Conservation (phyloP, 768 basidiomycete species). For the Tylopilus felleus region DNA sequence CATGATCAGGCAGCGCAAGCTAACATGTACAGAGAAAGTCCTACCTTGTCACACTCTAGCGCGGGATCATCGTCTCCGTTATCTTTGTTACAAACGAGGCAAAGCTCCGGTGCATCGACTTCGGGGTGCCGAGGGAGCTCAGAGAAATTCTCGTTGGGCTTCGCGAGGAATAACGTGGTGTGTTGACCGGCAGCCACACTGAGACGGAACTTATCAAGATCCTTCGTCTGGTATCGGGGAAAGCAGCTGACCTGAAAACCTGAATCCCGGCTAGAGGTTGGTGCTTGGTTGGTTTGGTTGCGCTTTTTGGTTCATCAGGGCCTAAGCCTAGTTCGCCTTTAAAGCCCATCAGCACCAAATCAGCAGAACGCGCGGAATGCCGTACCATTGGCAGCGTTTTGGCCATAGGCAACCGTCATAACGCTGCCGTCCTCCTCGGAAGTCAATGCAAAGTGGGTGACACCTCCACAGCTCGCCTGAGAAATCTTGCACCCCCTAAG, state of each 20-base stretch:
- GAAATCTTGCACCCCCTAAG: conserved; percentile 75
- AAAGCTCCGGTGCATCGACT: conserved; percentile 61
- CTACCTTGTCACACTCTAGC: conserved; percentile 89
- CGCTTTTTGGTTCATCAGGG: conserved; percentile 76
- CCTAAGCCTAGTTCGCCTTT: conserved; percentile 80
- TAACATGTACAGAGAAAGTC: not conserved
- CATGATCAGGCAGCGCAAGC: conserved; percentile 1
- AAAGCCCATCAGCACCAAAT: not conserved
- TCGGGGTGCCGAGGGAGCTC: conserved; percentile 85
- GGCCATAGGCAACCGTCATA: conserved; percentile 86
- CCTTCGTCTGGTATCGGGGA: not conserved
- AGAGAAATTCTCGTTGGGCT: conserved; percentile 67
- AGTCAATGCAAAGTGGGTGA: conserved; percentile 81
- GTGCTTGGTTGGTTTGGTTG: conserved; percentile 77
- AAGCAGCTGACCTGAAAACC: conserved; percentile 61
- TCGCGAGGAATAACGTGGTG: conserved; percentile 79
- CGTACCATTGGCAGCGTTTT: conserved; percentile 80
- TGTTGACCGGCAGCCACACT: conserved; percentile 87
- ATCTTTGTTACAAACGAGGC: conserved; percentile 69
- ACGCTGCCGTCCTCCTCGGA: conserved; percentile 69
- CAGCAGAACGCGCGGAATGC: not conserved
- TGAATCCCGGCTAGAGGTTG: conserved; percentile 71
- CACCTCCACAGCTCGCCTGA: conserved; percentile 73
- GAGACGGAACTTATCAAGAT: conserved; percentile 5
- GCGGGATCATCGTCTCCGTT: conserved; percentile 68